These are phyloP conservation scores for Oryza nivara DNA, from an alignment of 176 grass and related monocot genomes.

Conservation along the genomic window DNA sequence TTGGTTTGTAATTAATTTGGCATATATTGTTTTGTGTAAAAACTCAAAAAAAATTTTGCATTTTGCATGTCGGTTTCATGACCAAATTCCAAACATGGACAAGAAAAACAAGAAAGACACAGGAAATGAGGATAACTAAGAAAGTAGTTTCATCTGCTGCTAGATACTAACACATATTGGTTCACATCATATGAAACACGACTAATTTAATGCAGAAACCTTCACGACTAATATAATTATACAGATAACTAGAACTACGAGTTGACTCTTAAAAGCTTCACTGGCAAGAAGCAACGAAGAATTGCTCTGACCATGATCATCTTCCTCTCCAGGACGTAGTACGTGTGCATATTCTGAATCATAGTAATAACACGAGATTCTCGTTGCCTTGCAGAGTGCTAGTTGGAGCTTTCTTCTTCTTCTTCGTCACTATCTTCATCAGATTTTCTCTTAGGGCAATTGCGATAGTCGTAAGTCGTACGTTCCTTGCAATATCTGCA, in stretches of 20 bases:
- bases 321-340: neutral
- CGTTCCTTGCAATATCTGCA: slow-evolving; percentile 11
- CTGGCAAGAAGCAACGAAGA: neutral
- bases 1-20: too few species aligned
- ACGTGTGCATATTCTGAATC: neutral
- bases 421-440: neutral
- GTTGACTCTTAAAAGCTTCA: neutral
- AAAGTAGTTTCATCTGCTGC: too few species aligned
- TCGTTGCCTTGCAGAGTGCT: neutral
- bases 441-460: slow-evolving; percentile 7
- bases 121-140: too few species aligned
- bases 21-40: too few species aligned
- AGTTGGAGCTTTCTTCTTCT: neutral
- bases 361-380: neutral
- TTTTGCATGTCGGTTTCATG: too few species aligned
- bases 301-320: neutral
- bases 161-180: too few species aligned
- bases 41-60: too few species aligned
- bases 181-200: too few species aligned
- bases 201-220: neutral
- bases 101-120: too few species aligned
- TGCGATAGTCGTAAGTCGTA: slow-evolving; percentile 18
- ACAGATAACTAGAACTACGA: neutral
- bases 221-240: neutral
- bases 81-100: too few species aligned